Conservation (phyloP, 768 basidiomycete species). For the Pleurotus djamor region DNA sequence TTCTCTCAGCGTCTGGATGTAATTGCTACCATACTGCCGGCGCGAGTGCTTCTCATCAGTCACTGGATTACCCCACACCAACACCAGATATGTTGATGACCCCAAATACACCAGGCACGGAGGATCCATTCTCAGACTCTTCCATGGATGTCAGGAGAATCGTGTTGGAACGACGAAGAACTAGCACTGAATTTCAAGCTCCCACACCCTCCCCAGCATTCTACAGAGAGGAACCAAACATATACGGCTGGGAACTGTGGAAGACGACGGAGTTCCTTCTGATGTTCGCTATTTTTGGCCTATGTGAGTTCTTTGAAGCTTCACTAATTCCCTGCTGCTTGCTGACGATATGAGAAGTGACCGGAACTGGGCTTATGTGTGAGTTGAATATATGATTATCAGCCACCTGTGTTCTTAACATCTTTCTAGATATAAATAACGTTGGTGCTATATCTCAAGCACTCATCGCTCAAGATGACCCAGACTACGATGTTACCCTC, state of each 20-base stretch:
- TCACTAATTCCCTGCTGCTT: slow-evolving; percentile 7
- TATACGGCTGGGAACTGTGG: slow-evolving; percentile 18
- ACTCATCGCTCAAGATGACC: slow-evolving; percentile 57
- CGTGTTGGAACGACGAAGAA: neutral
- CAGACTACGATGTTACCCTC: slow-evolving; percentile 62
- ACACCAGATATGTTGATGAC: neutral
- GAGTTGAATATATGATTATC: slow-evolving; percentile 15
- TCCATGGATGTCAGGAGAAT: neutral
- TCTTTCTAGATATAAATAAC: slow-evolving; percentile 68
- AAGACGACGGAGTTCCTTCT: slow-evolving; percentile 22
- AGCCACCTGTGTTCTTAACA: slow-evolving; percentile 5
- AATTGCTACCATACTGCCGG: neutral
- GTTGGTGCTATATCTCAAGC: slow-evolving; percentile 73
- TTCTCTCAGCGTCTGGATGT: neutral
- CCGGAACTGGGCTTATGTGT: slow-evolving; percentile 80
- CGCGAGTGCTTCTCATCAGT: neutral
- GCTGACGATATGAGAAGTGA: slow-evolving; percentile 36
- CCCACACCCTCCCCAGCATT: neutral
- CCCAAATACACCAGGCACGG: neutral
- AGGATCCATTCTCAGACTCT: slow-evolving; percentile 1
- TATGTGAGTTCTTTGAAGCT: slow-evolving; percentile 41
- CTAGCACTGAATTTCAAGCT: neutral
- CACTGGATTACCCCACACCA: neutral
- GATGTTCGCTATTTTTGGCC: slow-evolving; percentile 44
- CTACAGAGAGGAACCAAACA: slow-evolving; percentile 9